Percentiles rank a stretch among this genome's conserved stretches.
Evolutionary conservation across 2,329 filamentous ascomycete genomes (phyloP).

Genomic region (Pseudofabraea citricarpa): DNA sequence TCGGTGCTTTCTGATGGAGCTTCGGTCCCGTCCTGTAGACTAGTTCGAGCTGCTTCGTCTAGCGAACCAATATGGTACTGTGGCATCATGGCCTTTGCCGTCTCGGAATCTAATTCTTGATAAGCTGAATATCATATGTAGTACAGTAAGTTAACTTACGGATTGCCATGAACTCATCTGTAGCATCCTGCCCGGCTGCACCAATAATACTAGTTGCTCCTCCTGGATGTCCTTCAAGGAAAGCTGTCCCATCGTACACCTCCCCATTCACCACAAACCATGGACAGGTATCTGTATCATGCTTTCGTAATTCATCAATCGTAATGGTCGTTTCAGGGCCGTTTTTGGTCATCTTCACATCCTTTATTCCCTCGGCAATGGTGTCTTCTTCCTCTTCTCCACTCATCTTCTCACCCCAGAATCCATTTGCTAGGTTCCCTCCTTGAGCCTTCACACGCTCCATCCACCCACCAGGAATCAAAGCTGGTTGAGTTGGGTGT

Average conservation of each 20-base stretch:
- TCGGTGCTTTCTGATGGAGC: conserved; percentile 32
- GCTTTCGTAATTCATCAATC: conserved; percentile 66
- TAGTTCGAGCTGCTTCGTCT: conserved; percentile 50
- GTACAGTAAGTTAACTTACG: conserved; percentile 60
- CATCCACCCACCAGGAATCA: conserved; percentile 87
- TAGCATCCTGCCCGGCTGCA: conserved; percentile 75
- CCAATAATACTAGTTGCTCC: conserved; percentile 80
- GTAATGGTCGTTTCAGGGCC: conserved; percentile 58
- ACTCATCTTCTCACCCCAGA: conserved; percentile 72
- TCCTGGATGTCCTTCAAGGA: conserved; percentile 78
- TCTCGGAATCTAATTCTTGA: conserved; percentile 91
- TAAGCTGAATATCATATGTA: too few species aligned
- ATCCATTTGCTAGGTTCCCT: conserved; percentile 73
- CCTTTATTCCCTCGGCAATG: conserved; percentile 48
- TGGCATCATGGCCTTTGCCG: conserved; percentile 85
- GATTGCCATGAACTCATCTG: conserved; percentile 88
- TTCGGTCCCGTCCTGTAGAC: conserved; percentile 43
- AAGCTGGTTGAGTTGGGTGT: conserved; percentile 78
- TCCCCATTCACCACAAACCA: conserved; percentile 90
- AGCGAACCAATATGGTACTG: conserved; percentile 80
- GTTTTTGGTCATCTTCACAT: conserved; percentile 75
- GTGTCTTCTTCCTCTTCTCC: conserved; percentile 42
- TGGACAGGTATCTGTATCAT: conserved; percentile 59
- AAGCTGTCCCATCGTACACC: conserved; percentile 81
- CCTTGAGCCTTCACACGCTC: conserved; percentile 80